Conservation (phyloP, 371 early-diverging fungal genomes). For the Furculomyces boomerangus region DNA sequence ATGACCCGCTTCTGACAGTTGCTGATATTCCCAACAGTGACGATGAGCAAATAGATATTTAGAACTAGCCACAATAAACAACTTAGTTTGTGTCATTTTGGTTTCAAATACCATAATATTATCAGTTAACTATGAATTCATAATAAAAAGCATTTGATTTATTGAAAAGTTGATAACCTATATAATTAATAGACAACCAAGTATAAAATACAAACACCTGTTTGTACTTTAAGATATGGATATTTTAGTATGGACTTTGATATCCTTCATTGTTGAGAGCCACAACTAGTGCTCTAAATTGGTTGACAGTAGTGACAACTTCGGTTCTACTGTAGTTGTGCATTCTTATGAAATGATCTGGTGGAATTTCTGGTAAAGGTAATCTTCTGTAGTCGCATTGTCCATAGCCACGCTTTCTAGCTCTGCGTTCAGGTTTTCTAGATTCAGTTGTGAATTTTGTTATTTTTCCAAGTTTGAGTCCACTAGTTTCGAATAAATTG, state of each 20-base stretch:
- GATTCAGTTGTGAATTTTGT: not conserved
- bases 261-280: slow-evolving; percentile 22
- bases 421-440: not conserved
- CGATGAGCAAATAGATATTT: no score
- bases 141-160: no score
- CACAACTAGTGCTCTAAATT: slow-evolving; percentile 12
- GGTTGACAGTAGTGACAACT: slow-evolving; percentile 9
- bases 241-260: slow-evolving; percentile 15
- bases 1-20: slow-evolving; percentile 53
- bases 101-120: no score
- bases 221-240: no score
- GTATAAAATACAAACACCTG: no score
- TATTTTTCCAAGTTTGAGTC: not conserved
- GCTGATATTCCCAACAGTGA: not conserved
- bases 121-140: no score
- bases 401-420: not conserved
- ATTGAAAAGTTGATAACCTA: no score
- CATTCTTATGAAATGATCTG: slow-evolving; percentile 14
- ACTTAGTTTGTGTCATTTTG: no score
- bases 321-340: slow-evolving; percentile 14
- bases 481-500: slow-evolving; percentile 3
- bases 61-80: no score
- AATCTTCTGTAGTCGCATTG: slow-evolving; percentile 1
- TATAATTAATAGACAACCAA: no score
- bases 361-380: slow-evolving; percentile 14